Percentiles rank a stretch among this genome's conserved stretches.
Evolutionary conservation across 2,329 filamentous ascomycete species (phyloP).

Genomic region (Metarhizium album): DNA sequence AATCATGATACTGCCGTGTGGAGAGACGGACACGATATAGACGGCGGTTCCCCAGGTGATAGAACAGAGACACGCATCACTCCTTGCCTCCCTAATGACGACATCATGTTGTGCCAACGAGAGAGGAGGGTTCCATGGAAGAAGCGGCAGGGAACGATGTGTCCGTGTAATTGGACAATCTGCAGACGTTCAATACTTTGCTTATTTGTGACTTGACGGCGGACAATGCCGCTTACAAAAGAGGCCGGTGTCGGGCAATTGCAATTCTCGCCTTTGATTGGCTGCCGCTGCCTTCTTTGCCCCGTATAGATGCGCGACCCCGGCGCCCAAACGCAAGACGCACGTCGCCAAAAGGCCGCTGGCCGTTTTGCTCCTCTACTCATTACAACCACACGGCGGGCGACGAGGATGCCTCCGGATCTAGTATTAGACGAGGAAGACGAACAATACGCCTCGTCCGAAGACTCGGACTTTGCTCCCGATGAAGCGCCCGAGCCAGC

Average conservation of each 20-base stretch:
- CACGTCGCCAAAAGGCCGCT: no score
- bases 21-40: no score
- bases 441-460: slow-evolving; percentile 55
- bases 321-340: no score
- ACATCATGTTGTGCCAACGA: no score
- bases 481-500: slow-evolving; percentile 38
- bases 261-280: background rate
- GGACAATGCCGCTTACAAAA: background rate
- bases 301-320: background rate
- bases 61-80: no score
- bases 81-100: no score
- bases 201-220: background rate
- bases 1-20: no score
- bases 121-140: no score
- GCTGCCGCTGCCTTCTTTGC: background rate
- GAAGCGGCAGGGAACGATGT: no score
- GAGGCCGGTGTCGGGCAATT: background rate
- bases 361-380: background rate
- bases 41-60: no score
- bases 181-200: no score
- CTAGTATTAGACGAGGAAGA: slow-evolving; percentile 34
- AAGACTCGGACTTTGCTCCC: slow-evolving; percentile 65
- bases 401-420: slow-evolving; percentile 31
- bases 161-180: no score
- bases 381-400: background rate